A percentile compares a stretch with the other conserved stretches of the same genome.
Evolutionary conservation across 75 land plant species (phyloP).

Genomic region (Adiantum capillusveneris): DNA sequence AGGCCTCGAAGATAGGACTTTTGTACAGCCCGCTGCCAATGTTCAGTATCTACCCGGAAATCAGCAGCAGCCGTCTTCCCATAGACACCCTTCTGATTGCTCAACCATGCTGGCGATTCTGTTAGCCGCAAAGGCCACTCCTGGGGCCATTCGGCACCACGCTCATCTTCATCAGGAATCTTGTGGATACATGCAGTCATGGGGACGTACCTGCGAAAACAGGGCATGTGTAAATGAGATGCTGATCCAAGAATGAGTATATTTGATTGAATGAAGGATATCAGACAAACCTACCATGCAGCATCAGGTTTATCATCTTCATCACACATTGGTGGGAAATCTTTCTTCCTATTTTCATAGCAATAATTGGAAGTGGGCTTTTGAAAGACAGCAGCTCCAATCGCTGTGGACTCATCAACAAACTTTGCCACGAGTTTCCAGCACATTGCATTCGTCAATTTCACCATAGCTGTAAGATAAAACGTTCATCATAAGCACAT

Average conservation of each 20-base stretch:
- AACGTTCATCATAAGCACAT: conserved; percentile 42
- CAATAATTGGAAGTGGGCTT: conserved; percentile 74
- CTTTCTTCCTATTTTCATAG: conserved; percentile 46
- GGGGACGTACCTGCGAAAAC: conserved; percentile 41
- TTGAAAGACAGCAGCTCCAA: conserved; percentile 75
- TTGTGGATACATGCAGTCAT: conserved; percentile 41
- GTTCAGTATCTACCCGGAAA: conserved; percentile 35
- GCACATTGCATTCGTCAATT: conserved; percentile 51
- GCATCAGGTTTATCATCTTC: conserved; percentile 69
- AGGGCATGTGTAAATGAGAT: no score
- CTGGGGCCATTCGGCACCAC: conserved; percentile 41
- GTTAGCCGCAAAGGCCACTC: conserved; percentile 42
- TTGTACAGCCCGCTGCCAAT: conserved; percentile 38
- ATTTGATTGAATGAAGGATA: no score
- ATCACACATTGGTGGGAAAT: conserved; percentile 72
- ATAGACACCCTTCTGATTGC: conserved; percentile 37
- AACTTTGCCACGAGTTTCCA: conserved; percentile 75
- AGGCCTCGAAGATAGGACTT: conserved; percentile 43
- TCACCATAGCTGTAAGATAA: conserved; percentile 32
- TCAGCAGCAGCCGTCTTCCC: conserved; percentile 60
- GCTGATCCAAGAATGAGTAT: no score
- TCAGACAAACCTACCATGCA: conserved; percentile 69
- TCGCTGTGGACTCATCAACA: conserved; percentile 52
- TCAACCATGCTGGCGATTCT: conserved; percentile 37
- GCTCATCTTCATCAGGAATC: conserved; percentile 24